Percentiles rank a stretch among this genome's conserved stretches.
These are phyloP conservation scores for Leptodontidium sp. DNA, from an alignment of 2,329 filamentous ascomycete species.

Conservation along the genomic window DNA sequence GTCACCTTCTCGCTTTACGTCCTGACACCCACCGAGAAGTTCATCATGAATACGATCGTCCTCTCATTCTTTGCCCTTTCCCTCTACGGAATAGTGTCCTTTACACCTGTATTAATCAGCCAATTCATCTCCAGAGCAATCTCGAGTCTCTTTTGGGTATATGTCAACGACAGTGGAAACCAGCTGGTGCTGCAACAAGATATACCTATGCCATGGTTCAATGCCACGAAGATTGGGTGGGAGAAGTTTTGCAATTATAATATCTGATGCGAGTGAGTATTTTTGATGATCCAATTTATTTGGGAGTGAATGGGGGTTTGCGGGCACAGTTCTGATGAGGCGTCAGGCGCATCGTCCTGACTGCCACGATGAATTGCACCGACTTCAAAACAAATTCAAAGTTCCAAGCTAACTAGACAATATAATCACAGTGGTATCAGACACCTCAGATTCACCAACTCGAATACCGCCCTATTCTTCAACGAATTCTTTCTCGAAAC, in stretches of 20 bases:
- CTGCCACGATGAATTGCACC: background rate
- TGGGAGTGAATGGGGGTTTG: background rate
- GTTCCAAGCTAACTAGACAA: background rate
- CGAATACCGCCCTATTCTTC: no score
- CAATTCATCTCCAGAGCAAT: constrained; percentile 16
- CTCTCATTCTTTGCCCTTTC: constrained; percentile 34
- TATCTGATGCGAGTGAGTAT: background rate
- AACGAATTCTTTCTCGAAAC: background rate
- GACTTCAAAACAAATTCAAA: background rate
- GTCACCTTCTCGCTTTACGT: constrained; percentile 55
- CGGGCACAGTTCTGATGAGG: no score
- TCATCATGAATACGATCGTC: constrained; percentile 52
- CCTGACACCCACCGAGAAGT: constrained; percentile 53
- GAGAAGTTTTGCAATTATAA: background rate
- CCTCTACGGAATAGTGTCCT: constrained; percentile 20
- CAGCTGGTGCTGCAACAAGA: constrained; percentile 15
- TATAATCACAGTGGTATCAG: no score
- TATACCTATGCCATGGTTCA: constrained; percentile 9
- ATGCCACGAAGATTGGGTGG: constrained; percentile 4
- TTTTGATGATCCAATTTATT: background rate
- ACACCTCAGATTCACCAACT: no score
- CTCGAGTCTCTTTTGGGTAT: constrained; percentile 23
- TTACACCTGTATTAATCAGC: constrained; percentile 16
- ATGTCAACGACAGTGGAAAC: constrained; percentile 14
- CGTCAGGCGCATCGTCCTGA: background rate